Evolutionary conservation across 345 rosid genomes (phyloP).

Genomic region (Euclidium syriacum): DNA sequence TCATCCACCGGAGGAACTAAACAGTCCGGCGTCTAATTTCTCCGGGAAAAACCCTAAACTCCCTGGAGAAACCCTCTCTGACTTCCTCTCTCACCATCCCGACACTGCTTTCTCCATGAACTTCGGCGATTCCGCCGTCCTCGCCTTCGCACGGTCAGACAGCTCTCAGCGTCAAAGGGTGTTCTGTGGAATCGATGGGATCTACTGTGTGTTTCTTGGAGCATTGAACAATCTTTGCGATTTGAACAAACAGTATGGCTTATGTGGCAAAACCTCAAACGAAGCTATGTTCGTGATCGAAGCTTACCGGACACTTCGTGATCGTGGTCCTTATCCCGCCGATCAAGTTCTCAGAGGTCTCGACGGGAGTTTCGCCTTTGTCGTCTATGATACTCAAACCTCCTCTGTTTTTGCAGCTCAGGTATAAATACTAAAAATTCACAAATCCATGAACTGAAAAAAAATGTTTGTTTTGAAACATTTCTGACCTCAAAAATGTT

Average conservation of each 20-base stretch:
- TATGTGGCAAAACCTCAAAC: slow-evolving; percentile 51
- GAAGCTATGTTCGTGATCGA: slow-evolving; percentile 83
- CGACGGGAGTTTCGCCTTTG: slow-evolving; percentile 82
- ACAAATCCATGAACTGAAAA: not conserved
- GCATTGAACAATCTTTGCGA: slow-evolving; percentile 54
- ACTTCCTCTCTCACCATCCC: slow-evolving; percentile 53
- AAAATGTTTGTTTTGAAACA: not conserved
- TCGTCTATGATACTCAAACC: slow-evolving; percentile 64
- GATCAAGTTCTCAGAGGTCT: slow-evolving; percentile 83
- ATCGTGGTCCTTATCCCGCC: slow-evolving; percentile 93
- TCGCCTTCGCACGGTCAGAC: slow-evolving; percentile 51
- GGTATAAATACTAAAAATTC: slow-evolving; percentile 27
- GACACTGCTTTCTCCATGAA: slow-evolving; percentile 55
- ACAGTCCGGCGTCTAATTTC: slow-evolving; percentile 66
- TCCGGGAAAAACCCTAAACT: slow-evolving; percentile 46
- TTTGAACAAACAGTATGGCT: slow-evolving; percentile 70
- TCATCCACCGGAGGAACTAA: slow-evolving; percentile 87
- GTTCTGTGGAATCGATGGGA: slow-evolving; percentile 70
- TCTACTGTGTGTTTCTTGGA: slow-evolving; percentile 77
- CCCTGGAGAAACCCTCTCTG: slow-evolving; percentile 59
- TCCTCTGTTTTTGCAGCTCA: slow-evolving; percentile 74
- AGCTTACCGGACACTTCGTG: slow-evolving; percentile 77
- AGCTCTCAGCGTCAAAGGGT: slow-evolving; percentile 34
- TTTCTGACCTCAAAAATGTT: not conserved
- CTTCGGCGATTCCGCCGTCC: slow-evolving; percentile 65